Conservation (phyloP, 352 stramenopile genomes). For the Heterotrichella gracilis region DNA sequence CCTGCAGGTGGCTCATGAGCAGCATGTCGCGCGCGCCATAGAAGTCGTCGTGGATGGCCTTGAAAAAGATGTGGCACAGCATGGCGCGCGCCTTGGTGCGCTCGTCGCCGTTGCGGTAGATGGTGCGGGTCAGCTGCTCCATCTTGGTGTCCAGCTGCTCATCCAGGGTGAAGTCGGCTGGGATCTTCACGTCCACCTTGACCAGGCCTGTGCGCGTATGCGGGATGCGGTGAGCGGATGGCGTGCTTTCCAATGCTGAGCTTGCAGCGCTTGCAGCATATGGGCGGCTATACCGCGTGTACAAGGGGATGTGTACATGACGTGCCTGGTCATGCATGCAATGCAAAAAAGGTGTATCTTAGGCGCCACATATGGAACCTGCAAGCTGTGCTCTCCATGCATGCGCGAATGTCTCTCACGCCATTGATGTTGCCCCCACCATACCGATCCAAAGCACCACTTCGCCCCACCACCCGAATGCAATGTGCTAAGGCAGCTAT, state of each 20-base stretch:
- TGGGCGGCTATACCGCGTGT: not conserved
- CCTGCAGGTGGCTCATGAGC: conserved; percentile 87
- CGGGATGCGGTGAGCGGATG: not conserved
- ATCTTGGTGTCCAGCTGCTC: not conserved
- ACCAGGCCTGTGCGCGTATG: not conserved
- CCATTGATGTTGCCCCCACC: too few species aligned
- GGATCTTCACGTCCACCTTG: not conserved
- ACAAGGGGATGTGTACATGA: not conserved
- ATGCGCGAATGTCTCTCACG: too few species aligned
- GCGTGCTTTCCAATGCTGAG: not conserved
- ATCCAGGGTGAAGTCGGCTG: conserved; percentile 9
- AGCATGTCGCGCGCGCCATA: conserved; percentile 80
- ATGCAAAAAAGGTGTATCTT: too few species aligned
- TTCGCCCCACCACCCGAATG: too few species aligned
- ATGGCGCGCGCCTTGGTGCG: conserved; percentile 32
- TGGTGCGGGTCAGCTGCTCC: conserved; percentile 13
- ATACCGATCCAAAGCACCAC: too few species aligned
- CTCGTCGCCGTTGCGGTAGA: conserved; percentile 18
- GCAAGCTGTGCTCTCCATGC: too few species aligned
- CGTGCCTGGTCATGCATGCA: too few species aligned
- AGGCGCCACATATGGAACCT: too few species aligned
- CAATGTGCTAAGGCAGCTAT: too few species aligned
- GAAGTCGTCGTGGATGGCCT: conserved; percentile 88
- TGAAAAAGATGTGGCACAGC: conserved; percentile 87
- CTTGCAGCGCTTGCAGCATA: conserved; percentile 13